Conservation (phyloP, 345 rosid genomes). For the Excoecaria cochinchinensis region DNA sequence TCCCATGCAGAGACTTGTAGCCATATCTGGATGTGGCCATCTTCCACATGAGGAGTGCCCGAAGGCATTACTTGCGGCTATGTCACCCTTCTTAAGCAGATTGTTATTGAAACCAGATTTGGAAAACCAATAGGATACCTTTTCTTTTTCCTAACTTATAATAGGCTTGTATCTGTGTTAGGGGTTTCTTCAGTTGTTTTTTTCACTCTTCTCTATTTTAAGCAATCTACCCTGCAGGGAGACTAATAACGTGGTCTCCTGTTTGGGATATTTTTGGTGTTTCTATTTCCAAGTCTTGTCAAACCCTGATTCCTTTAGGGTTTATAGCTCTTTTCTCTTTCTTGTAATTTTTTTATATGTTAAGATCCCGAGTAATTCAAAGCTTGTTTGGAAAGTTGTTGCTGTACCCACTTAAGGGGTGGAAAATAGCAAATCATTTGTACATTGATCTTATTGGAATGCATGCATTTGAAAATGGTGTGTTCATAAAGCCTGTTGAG, state of each 20-base stretch:
- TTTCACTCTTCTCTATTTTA: neutral
- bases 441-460: constrained; percentile 23
- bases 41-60: constrained; percentile 99
- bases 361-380: neutral
- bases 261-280: constrained; percentile 40
- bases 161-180: constrained; percentile 30
- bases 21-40: constrained; percentile 95
- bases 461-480: constrained; percentile 9
- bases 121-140: constrained; percentile 44
- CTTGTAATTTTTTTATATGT: constrained; percentile 21
- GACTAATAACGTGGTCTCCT: constrained; percentile 28
- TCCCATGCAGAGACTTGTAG: constrained; percentile 77
- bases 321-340: constrained; percentile 19
- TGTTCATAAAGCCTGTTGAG: neutral
- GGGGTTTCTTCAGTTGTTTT: constrained; percentile 11
- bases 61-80: constrained; percentile 80
- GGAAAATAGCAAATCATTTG: constrained; percentile 29
- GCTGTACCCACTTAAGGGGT: constrained; percentile 22
- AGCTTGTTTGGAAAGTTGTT: constrained; percentile 14
- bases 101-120: constrained; percentile 48
- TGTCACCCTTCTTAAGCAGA: constrained; percentile 74
- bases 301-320: constrained; percentile 26
- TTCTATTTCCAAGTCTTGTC: constrained; percentile 14
- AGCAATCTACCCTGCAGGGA: constrained; percentile 30
- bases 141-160: constrained; percentile 16